A percentile compares a stretch with the other conserved stretches of the same genome.
phyloP scores from a whole-genome alignment of 1,284 basidiomycete genomes.

The Grifola frondosa region DNA sequence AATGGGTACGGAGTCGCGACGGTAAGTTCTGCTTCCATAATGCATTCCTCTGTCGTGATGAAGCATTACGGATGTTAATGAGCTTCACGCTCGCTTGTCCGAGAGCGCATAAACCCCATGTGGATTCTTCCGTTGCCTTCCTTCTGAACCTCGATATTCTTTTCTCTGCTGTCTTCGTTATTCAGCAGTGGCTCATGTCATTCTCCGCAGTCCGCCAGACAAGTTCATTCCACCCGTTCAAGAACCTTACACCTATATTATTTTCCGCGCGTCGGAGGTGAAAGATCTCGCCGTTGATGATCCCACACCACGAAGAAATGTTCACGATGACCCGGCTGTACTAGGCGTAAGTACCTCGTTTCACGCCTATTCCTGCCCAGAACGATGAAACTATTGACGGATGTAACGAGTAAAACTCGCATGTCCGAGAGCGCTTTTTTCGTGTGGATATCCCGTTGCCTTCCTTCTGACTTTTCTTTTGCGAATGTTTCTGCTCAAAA shows the following conservation, averaged over 20 bases:
- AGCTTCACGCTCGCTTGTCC: constrained; percentile 49
- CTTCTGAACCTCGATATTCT: constrained; percentile 47
- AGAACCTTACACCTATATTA: constrained; percentile 79
- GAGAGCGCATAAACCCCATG: constrained; percentile 70
- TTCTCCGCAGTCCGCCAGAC: constrained; percentile 51
- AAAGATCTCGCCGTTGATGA: constrained; percentile 80
- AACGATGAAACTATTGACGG: constrained; percentile 51
- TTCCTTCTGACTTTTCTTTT: constrained; percentile 48
- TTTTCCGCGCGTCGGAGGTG: constrained; percentile 81
- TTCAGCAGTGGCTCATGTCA: constrained; percentile 19
- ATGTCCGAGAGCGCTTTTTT: constrained; percentile 53
- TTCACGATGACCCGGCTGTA: constrained; percentile 78
- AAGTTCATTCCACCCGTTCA: constrained; percentile 77
- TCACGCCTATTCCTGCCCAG: constrained; percentile 4
- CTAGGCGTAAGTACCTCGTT: constrained; percentile 55
- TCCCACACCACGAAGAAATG: constrained; percentile 53
- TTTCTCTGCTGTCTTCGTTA: constrained; percentile 9
- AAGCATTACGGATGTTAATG: constrained; percentile 67
- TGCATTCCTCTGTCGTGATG: constrained; percentile 35
- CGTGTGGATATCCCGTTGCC: constrained; percentile 61
- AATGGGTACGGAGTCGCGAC: constrained; percentile 84
- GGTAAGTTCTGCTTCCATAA: constrained; percentile 49
- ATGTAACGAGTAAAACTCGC: constrained; percentile 45
- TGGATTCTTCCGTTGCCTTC: constrained; percentile 77
- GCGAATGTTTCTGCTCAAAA: neutral